Evolutionary conservation across 441 rosid species (phyloP), one percentile per base, ranked within the genome.

Genomic region (Mallotus repandus): DNA sequence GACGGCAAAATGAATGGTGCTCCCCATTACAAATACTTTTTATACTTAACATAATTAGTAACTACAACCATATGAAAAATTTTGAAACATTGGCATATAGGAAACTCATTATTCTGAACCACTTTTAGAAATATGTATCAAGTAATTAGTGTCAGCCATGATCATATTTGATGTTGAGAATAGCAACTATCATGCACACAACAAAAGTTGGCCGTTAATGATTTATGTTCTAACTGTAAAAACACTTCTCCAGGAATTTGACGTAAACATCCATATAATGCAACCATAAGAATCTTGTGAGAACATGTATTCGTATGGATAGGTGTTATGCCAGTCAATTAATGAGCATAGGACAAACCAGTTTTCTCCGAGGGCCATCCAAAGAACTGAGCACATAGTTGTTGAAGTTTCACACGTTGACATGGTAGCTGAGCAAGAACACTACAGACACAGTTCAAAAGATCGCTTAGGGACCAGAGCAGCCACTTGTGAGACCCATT

Each of bases 351-450:
- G 38, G 68, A 41, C 13, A 52, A 62, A 95, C 99, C 97, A 88
- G 98, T 90, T 83, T 84, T 89, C 83, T 89, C 95, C 52, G 96
- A 87, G 63, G 94, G 85, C 99, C 99, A 95, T 66, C 79, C 91
- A 79, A 95, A 88, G 80, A 82, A 87, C 82, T 86, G 80, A 60
- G 80, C 77, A 76, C 98, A 93, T 75, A 88, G 41, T 74, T 82
- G 79, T 48, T 91, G 97, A 79, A 95, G 83, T 79, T 79, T 81
- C 68, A 74, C 73, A 32, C 72, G 90, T 63, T 81, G 92, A 79
- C 93, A 88, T 58, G 84, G 88, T 76, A 80, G 86, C 59, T 75
- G 89, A 66, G 85, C 84, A 74, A 93, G 86, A 76, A 79, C 90
- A 82, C 97, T 95, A 64, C 75, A 69, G 32, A 21, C 52, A 63